Evolutionary conservation across 768 basidiomycete genomes (phyloP).

Genomic region (Lactifluus subvellereus): DNA sequence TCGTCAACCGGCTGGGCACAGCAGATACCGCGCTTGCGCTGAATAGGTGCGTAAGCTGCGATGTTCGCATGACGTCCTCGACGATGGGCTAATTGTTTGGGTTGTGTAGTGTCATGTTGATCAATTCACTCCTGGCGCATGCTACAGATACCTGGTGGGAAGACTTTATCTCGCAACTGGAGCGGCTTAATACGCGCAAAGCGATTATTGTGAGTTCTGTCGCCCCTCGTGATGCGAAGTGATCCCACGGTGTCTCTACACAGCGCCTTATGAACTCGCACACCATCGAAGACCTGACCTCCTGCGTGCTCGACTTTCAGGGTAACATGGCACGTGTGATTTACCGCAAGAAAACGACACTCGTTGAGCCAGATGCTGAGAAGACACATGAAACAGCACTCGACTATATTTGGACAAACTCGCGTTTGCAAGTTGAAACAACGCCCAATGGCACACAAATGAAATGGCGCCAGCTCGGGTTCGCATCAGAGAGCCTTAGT

Average conservation of each 20-base stretch:
- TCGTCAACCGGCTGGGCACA: constrained; percentile 73
- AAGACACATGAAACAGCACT: constrained; percentile 51
- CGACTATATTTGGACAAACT: constrained; percentile 61
- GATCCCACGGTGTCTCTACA: not conserved
- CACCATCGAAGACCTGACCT: constrained; percentile 74
- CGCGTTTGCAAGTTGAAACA: constrained; percentile 48
- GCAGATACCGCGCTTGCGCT: constrained; percentile 83
- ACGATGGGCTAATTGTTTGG: constrained; percentile 9
- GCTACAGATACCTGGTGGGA: constrained; percentile 76
- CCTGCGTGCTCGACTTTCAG: constrained; percentile 83
- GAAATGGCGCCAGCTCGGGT: constrained; percentile 78
- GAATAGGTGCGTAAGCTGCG: constrained; percentile 50
- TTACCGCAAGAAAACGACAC: constrained; percentile 74
- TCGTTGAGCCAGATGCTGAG: constrained; percentile 64
- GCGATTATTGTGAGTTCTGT: constrained; percentile 64
- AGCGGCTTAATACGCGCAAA: constrained; percentile 70
- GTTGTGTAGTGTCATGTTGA: constrained; percentile 69
- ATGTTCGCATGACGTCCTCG: constrained; percentile 17
- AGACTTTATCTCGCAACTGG: constrained; percentile 68
- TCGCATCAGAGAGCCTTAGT: constrained; percentile 65
- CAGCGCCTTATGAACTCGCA: constrained; percentile 82
- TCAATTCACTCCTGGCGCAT: constrained; percentile 78
- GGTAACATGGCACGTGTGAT: constrained; percentile 75
- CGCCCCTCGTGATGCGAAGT: constrained; percentile 9
- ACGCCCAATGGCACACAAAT: constrained; percentile 44